These are phyloP conservation scores for Angomonas deanei DNA, from an alignment of 208 protist genomes.

Conservation along the genomic window DNA sequence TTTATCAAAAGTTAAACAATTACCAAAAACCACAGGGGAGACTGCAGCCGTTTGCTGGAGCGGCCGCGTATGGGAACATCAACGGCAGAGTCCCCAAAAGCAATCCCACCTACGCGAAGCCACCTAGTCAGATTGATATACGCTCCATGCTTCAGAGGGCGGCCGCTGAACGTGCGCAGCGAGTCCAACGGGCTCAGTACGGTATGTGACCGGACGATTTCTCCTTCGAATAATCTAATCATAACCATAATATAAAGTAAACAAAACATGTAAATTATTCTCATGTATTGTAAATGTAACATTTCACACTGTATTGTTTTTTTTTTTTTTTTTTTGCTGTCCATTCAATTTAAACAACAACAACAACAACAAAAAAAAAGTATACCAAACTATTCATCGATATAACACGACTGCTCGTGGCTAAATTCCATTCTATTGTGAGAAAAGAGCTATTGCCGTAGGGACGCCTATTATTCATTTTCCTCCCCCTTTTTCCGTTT, in stretches of 20 bases:
- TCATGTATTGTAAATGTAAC: neutral
- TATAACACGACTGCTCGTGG: too few relatives aligned
- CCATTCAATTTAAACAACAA: neutral
- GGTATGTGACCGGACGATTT: too few relatives aligned
- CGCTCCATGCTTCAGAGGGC: conserved; percentile 76
- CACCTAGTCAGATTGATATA: conserved; percentile 37
- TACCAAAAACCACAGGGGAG: conserved; percentile 18
- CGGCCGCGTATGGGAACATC: neutral
- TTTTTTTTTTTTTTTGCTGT: neutral
- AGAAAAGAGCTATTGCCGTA: too few relatives aligned
- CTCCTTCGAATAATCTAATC: neutral
- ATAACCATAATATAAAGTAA: conserved; percentile 10
- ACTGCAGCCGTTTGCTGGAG: neutral
- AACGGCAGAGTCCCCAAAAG: neutral
- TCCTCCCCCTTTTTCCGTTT: too few relatives aligned
- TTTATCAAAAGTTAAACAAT: conserved; percentile 32
- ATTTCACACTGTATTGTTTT: neutral
- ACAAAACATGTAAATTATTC: neutral
- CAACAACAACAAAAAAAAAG: conserved; percentile 2
- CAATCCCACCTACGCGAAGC: neutral
- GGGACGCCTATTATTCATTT: too few relatives aligned
- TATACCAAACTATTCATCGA: too few relatives aligned
- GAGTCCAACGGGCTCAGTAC: conserved; percentile 10
- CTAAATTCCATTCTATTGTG: too few relatives aligned
- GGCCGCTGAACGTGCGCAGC: conserved; percentile 58